These are phyloP conservation scores for Leccinum olivaceopallidum DNA, from an alignment of 768 basidiomycete genomes.

Conservation along the genomic window DNA sequence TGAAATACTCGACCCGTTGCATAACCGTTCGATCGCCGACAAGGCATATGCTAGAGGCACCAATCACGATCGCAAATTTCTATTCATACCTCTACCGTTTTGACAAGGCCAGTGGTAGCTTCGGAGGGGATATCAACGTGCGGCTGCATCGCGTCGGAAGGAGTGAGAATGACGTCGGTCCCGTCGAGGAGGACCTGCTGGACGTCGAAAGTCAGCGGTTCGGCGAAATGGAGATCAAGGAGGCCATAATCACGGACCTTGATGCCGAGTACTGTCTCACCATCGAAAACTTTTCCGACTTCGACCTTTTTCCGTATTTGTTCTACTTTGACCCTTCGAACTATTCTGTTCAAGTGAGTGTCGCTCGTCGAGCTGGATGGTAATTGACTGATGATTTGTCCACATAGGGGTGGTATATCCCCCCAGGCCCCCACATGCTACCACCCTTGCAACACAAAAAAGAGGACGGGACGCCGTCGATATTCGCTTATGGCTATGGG, in stretches of 20 bases:
- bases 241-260: slow-evolving; percentile 18
- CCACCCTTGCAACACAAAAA: slow-evolving; percentile 11
- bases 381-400: neutral
- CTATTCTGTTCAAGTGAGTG: slow-evolving; percentile 21
- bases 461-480: slow-evolving; percentile 7
- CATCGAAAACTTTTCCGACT: slow-evolving; percentile 18
- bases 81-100: slow-evolving; percentile 23
- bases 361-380: no score
- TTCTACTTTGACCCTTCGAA: slow-evolving; percentile 28
- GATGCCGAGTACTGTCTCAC: slow-evolving; percentile 17
- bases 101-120: slow-evolving; percentile 9
- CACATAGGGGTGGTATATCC: slow-evolving; percentile 16
- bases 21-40: slow-evolving; percentile 5
- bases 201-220: slow-evolving; percentile 1
- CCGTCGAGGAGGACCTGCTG: slow-evolving; percentile 15
- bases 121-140: slow-evolving; percentile 11
- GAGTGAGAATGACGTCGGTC: neutral
- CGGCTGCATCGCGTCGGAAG: slow-evolving; percentile 11
- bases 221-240: slow-evolving; percentile 11
- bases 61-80: slow-evolving; percentile 15
- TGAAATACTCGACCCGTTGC: slow-evolving; percentile 4
- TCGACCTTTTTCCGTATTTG: slow-evolving; percentile 23
- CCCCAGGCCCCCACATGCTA: slow-evolving; percentile 2
- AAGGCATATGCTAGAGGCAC: slow-evolving; percentile 10
- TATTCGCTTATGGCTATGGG: slow-evolving; percentile 23